Evolutionary conservation across 257 asterid species (phyloP).

Genomic region (Echites panduratus): DNA sequence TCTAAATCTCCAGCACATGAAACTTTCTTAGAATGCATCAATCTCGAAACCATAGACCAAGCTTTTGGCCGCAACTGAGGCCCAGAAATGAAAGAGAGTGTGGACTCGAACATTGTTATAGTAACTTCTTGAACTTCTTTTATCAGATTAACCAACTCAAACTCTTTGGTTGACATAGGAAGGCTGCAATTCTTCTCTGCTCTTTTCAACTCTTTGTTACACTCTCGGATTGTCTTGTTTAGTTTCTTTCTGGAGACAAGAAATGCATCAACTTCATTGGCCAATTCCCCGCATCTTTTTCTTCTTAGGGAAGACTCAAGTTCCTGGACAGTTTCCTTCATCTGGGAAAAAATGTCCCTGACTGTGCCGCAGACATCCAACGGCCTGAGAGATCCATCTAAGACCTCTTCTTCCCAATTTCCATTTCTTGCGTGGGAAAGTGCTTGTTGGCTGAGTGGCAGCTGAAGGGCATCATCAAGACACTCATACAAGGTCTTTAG

Average conservation of each 20-base stretch:
- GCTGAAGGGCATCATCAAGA: constrained; percentile 18
- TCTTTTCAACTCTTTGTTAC: constrained; percentile 22
- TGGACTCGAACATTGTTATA: constrained; percentile 15
- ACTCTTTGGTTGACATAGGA: background rate
- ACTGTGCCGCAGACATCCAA: constrained; percentile 17
- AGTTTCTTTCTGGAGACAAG: constrained; percentile 24
- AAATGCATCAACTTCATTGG: constrained; percentile 17
- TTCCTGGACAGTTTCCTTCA: constrained; percentile 21
- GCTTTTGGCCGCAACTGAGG: constrained; percentile 9
- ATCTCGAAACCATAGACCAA: constrained; percentile 24
- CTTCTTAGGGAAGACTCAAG: constrained; percentile 25
- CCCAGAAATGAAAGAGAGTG: constrained; percentile 18
- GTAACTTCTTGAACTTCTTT: constrained; percentile 21
- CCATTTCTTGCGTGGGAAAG: background rate
- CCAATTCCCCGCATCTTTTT: constrained; percentile 8
- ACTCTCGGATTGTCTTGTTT: constrained; percentile 16
- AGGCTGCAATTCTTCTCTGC: constrained; percentile 3
- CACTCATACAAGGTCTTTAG: constrained; percentile 15
- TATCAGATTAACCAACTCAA: constrained; percentile 1
- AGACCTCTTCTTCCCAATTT: constrained; percentile 6
- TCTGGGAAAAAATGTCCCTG: constrained; percentile 12
- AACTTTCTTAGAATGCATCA: constrained; percentile 12
- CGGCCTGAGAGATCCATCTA: constrained; percentile 19
- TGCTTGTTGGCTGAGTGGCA: constrained; percentile 19
- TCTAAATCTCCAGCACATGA: background rate